phyloP scores from a whole-genome alignment of 2,329 filamentous ascomycete species.

The Claviceps paspali region DNA sequence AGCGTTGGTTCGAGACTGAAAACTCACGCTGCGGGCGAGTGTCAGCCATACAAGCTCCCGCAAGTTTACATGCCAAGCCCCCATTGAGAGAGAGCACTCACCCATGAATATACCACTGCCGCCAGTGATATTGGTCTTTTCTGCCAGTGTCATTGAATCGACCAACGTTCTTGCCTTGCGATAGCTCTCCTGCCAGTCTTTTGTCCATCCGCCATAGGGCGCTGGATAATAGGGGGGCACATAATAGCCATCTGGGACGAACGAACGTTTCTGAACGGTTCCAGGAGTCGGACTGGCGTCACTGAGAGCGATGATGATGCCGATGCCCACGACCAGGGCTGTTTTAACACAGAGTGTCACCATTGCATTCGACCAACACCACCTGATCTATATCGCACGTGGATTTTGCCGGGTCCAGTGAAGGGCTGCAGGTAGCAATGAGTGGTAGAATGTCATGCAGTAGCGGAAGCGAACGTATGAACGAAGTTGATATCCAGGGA shows the following conservation, averaged over 20 bases:
- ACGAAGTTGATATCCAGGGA: too few relatives aligned
- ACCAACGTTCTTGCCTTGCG: slow-evolving; percentile 53
- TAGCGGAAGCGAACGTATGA: too few relatives aligned
- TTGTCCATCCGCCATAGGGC: slow-evolving; percentile 55
- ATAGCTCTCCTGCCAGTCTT: slow-evolving; percentile 56
- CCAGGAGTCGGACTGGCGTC: background rate
- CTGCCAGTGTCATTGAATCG: slow-evolving; percentile 60
- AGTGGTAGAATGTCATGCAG: too few relatives aligned
- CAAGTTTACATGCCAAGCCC: background rate
- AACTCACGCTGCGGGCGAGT: slow-evolving; percentile 2
- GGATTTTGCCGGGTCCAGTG: too few relatives aligned
- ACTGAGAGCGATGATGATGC: background rate
- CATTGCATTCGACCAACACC: background rate
- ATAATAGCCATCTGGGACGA: slow-evolving; percentile 15
- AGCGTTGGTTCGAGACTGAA: background rate
- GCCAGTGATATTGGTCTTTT: slow-evolving; percentile 64
- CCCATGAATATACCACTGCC: slow-evolving; percentile 61
- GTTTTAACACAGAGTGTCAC: background rate
- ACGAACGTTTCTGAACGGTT: background rate
- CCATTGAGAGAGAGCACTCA: slow-evolving; percentile 9
- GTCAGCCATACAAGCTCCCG: background rate
- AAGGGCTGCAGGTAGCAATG: too few relatives aligned
- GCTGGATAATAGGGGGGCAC: slow-evolving; percentile 52
- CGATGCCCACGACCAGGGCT: background rate
- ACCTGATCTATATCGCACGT: background rate